Evolutionary conservation across 495 filamentous ascomycete genomes (phyloP).

Genomic region (Xylaria scruposa): DNA sequence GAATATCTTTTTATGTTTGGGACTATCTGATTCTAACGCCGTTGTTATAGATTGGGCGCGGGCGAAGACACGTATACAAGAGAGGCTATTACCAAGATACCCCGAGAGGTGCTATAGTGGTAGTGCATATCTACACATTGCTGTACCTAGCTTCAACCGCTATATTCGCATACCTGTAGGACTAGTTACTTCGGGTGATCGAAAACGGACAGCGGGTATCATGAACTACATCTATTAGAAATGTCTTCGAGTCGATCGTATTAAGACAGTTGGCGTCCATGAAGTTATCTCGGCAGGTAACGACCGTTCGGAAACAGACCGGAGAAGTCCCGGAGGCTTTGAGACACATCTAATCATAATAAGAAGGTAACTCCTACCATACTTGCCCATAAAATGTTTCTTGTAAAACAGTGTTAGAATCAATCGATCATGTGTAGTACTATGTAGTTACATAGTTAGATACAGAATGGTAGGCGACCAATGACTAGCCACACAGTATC

Average conservation of each 20-base stretch:
- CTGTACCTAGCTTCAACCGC: not conserved
- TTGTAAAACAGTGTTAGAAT: not conserved
- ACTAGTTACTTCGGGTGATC: not conserved
- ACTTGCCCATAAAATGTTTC: not conserved
- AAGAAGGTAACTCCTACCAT: not conserved
- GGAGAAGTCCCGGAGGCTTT: not conserved
- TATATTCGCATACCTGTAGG: not conserved
- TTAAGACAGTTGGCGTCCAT: not conserved
- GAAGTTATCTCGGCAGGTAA: not conserved
- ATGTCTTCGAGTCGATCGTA: not conserved
- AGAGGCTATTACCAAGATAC: not conserved
- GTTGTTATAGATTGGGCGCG: not conserved
- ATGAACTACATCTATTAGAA: too few species aligned
- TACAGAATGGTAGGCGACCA: too few species aligned
- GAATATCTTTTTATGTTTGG: not conserved
- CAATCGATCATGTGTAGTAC: not conserved
- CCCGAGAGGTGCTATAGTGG: not conserved
- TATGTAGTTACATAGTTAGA: too few species aligned
- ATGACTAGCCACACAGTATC: not conserved
- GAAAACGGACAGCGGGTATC: not conserved
- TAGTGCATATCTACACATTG: not conserved
- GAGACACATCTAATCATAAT: not conserved
- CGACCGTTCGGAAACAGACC: not conserved
- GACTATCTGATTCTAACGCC: conserved; percentile 2
- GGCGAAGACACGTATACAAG: not conserved